Percentiles rank a stretch among this genome's conserved stretches.
Conservation (phyloP, 306 rosid genomes). For the Morella rubra region DNA sequence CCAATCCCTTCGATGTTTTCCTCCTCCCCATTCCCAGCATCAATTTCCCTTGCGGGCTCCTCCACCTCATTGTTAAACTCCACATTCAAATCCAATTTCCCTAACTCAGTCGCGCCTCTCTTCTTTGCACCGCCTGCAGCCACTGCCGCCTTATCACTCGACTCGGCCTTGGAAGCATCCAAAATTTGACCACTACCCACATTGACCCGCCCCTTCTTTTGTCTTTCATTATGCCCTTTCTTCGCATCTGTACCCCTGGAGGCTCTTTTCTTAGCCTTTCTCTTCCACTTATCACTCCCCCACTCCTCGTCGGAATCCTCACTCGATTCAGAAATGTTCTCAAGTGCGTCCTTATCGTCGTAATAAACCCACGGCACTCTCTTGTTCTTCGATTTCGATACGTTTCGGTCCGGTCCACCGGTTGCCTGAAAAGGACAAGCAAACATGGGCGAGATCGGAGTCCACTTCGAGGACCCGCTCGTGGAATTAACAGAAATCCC, state of each 20-base stretch:
- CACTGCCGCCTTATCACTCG: constrained; percentile 40
- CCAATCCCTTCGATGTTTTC: constrained; percentile 83
- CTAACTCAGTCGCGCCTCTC: constrained; percentile 66
- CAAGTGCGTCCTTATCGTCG: constrained; percentile 45
- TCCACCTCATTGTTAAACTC: constrained; percentile 94
- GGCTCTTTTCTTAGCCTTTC: constrained; percentile 31
- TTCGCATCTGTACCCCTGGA: constrained; percentile 20
- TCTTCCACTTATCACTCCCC: constrained; percentile 25
- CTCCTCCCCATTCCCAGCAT: constrained; percentile 56
- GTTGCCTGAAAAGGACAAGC: constrained; percentile 48
- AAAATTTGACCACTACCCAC: constrained; percentile 37
- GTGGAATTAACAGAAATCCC: constrained; percentile 48
- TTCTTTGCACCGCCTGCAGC: constrained; percentile 40
- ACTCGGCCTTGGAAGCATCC: constrained; percentile 37
- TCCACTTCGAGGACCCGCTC: constrained; percentile 49
- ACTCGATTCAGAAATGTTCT: constrained; percentile 49
- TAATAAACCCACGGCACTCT: constrained; percentile 38
- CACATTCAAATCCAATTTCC: constrained; percentile 92
- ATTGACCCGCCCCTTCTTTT: constrained; percentile 36
- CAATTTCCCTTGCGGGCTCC: constrained; percentile 45
- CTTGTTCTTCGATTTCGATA: background rate
- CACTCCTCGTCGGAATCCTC: constrained; percentile 66
- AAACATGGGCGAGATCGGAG: constrained; percentile 72
- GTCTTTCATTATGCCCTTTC: constrained; percentile 37
- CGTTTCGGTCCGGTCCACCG: background rate